Base-by-base conservation (phyloP, 2,329 filamentous ascomycete species). In the Cordyceps javanica region DNA sequence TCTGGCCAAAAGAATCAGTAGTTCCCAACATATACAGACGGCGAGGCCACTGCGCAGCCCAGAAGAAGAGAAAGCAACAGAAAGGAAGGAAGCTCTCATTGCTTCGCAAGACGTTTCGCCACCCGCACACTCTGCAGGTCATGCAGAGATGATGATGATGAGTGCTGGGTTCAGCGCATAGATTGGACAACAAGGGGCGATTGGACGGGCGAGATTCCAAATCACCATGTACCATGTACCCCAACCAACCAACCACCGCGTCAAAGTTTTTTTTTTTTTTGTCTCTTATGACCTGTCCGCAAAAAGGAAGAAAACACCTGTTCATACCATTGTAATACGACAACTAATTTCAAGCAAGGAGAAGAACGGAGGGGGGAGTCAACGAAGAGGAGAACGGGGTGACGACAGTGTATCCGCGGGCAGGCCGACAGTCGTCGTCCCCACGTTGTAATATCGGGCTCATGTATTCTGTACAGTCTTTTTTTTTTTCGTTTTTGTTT, bases 231-330 rank as follows among this genome's bases (percentile, higher is more conserved):
- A 55, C 53, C 53, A 48, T 48, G 53, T 55, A 57, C 39, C 50
- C 36, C 55, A 57, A 49, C 30, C 49, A 28, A n/a, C n/a, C n/a
- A n/a, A n/a, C n/a, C n/a, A n/a, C n/a, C 39, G 36, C 50, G 21
- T 54, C 39, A 61, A 63, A 52, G 60, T 62, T 60, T 60, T 57
- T 53, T 34, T 54, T 60, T 62, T 60, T 60, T 57, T 53, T 34
- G 39, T 65, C n/a, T 59, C 46, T 57, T 39, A 51, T 51, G 38
- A 51, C 13, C 45, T 38, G 39, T 21, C 46, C n/a, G 53, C 42
- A 38, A 36, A 25, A 28, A 62, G 59, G 57, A 60, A 32, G 6
- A 32, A 32, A 32, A 25, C 19, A 50, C 34, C 30, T 21, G n/a
- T 21, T 21, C 5, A 48, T 55, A 39, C 16, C 45, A 42, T 38